Evolutionary conservation across 257 asterid species (phyloP).

Genomic region (Solanum neorickii): DNA sequence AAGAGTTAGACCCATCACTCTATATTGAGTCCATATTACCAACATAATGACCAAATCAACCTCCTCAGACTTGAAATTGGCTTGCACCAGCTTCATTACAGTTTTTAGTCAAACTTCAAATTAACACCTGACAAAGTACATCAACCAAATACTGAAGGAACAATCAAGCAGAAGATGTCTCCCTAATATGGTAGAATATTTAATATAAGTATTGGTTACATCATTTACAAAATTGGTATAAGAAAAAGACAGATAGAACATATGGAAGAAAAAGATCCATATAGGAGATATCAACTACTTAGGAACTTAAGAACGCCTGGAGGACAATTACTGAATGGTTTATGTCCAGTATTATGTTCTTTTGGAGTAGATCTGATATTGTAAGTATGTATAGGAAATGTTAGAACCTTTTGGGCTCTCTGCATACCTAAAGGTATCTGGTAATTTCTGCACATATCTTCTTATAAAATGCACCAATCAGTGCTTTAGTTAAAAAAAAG

Average conservation of each 20-base stretch:
- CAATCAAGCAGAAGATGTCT: not conserved
- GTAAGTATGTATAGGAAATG: not conserved
- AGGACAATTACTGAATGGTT: not conserved
- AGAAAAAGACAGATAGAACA: not conserved
- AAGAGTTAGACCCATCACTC: not conserved
- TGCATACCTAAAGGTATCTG: not conserved
- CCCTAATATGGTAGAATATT: not conserved
- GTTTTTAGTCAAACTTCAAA: not conserved
- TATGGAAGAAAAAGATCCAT: not conserved
- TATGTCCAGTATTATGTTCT: not conserved
- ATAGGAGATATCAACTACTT: not conserved
- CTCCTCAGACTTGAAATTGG: not conserved
- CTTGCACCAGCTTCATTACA: not conserved
- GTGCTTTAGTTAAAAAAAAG: not conserved
- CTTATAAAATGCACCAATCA: not conserved
- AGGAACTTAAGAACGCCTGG: not conserved
- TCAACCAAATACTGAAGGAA: not conserved
- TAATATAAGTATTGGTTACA: not conserved
- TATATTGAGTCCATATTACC: not conserved
- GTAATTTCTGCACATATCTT: not conserved
- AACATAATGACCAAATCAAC: not conserved
- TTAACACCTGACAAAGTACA: not conserved
- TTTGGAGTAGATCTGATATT: not conserved
- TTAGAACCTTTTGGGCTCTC: not conserved
- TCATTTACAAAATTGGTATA: not conserved